Evolutionary conservation across 495 filamentous ascomycete genomes (phyloP), one percentile per base, ranked within the genome.

Genomic region (Trichoderma parareesei): DNA sequence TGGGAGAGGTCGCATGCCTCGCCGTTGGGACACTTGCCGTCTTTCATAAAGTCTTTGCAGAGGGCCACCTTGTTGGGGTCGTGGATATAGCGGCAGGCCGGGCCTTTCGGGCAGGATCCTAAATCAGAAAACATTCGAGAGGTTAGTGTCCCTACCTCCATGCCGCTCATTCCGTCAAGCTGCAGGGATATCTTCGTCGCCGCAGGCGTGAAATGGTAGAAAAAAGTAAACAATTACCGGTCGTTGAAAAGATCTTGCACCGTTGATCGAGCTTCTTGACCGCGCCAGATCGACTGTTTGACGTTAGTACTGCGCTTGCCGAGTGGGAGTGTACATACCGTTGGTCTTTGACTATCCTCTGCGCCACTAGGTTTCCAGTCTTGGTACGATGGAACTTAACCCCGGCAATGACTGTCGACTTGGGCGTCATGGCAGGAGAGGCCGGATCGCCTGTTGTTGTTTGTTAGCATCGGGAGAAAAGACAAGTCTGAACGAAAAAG

Each of bases 1-100:
- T 98, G 94, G 67, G 94, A 97, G 64, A 98, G 84, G 76, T 97
- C 92, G 80, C 94, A 98, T 72, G 83, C 83, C 70, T 87, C 86
- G 75, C 92, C 92, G 75, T 84, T 84, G 64, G 79, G 78, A 78
- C 94, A 98, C 68, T 85, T 80, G 72, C 89, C 90, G 76, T 88
- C 90, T 65, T 87, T 82, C 63, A 97, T 82, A 73, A 88, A 96
- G 64, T 88, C 86, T 72, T 88, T 91, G 86, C 94, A 98, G 60
- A 95, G 90, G 46, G 94, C 92, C 69, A 95, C 91, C 78, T 92
- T 94, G 67, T 85, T 82, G 35, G 88, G 85, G 69, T 98, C 91
- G 80, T 98, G 94, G 67, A 86, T 78, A 73, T 89, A 95, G 53
- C 82, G 89, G 74, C 94, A 98, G 53, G 75, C 75, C 2, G 89